These are phyloP conservation scores for Penicillium pancosmium DNA, from an alignment of 495 filamentous ascomycete species.

Conservation along the genomic window DNA sequence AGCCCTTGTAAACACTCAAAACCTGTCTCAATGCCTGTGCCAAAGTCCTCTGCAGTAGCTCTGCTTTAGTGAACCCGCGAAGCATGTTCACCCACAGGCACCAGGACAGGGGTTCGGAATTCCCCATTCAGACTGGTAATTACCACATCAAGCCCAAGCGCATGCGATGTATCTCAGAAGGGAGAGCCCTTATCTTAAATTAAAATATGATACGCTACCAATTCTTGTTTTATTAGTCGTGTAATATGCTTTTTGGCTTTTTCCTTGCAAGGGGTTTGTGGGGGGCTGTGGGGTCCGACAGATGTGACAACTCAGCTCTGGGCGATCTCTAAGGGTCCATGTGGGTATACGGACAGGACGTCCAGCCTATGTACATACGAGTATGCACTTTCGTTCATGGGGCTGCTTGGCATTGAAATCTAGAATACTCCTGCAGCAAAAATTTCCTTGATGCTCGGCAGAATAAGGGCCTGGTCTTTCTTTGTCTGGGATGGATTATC, in stretches of 20 bases:
- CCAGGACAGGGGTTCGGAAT: slow-evolving; percentile 3
- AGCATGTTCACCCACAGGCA: neutral
- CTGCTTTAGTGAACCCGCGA: slow-evolving; percentile 3
- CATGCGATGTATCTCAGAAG: slow-evolving; percentile 3
- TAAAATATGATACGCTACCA: neutral
- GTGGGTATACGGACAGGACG: neutral
- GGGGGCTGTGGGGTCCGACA: neutral
- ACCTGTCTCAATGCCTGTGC: slow-evolving; percentile 3
- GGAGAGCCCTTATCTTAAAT: neutral
- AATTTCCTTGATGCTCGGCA: neutral
- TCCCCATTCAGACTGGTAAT: neutral
- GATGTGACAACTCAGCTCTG: slow-evolving; percentile 5
- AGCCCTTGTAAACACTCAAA: neutral
- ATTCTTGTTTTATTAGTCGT: neutral
- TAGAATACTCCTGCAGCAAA: neutral
- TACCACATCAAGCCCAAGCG: neutral
- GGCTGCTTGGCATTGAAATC: neutral
- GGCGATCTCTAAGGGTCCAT: slow-evolving; percentile 1
- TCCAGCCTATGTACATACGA: neutral
- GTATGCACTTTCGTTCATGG: neutral
- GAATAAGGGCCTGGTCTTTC: neutral
- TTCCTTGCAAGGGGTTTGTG: slow-evolving; percentile 5
- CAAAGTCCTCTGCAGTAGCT: slow-evolving; percentile 4
- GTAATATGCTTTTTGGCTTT: neutral
- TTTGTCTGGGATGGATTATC: neutral